Percentiles rank a stretch among this genome's conserved stretches.
Conservation (phyloP, 768 basidiomycete species). For the Pleurotus cornucopiae region DNA sequence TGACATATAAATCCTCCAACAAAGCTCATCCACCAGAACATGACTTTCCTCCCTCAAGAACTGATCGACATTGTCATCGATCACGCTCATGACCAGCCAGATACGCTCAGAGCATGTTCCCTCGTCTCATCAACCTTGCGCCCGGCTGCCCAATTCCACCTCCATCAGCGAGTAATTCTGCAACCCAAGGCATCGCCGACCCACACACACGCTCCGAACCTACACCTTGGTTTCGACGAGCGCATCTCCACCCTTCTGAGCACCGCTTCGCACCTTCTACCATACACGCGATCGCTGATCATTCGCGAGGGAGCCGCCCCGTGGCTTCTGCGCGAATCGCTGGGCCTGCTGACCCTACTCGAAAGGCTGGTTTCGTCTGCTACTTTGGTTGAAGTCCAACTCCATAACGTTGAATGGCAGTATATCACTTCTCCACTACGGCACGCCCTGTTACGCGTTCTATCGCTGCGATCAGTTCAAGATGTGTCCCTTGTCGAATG, state of each 20-base stretch:
- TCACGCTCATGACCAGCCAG: slow-evolving; percentile 14
- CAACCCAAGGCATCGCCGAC: not conserved
- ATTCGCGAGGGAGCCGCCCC: not conserved
- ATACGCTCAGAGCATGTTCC: slow-evolving; percentile 11
- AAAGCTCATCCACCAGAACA: too few species aligned
- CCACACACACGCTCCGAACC: not conserved
- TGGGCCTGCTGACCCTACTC: not conserved
- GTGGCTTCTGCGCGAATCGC: not conserved
- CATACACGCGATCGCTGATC: not conserved
- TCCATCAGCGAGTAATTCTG: not conserved
- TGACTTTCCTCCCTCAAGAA: slow-evolving; percentile 11
- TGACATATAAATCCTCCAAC: too few species aligned
- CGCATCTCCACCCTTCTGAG: not conserved
- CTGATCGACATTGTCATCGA: slow-evolving; percentile 17
- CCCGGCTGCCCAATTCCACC: slow-evolving; percentile 13
- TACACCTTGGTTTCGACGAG: not conserved
- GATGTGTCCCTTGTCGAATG: not conserved
- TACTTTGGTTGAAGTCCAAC: not conserved
- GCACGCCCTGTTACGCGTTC: not conserved
- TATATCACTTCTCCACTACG: not conserved
- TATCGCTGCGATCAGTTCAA: not conserved
- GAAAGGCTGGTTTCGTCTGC: not conserved
- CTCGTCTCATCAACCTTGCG: slow-evolving; percentile 15
- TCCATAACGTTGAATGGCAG: not conserved
- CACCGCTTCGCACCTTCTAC: not conserved